Conservation (phyloP, 345 rosid species). For the Sisymbrium irio region DNA sequence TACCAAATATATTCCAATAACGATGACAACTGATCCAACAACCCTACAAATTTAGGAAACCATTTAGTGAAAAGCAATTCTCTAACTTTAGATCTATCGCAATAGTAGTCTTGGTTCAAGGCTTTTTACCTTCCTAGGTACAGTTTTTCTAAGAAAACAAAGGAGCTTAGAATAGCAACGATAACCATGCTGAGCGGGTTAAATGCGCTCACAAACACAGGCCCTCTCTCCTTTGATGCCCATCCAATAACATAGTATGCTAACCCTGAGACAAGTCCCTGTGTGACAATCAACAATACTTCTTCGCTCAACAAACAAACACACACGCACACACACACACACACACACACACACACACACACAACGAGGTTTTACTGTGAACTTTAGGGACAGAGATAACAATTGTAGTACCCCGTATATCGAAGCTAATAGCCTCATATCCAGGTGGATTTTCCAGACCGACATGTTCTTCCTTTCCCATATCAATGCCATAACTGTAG, state of each 20-base stretch:
- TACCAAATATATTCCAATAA: conserved; percentile 40
- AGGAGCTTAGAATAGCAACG: conserved; percentile 52
- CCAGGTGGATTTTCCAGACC: conserved; percentile 49
- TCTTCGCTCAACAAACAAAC: conserved; percentile 2
- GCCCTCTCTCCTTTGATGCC: conserved; percentile 52
- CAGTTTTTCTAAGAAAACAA: conserved; percentile 46
- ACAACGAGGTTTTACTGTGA: background rate
- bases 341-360: background rate
- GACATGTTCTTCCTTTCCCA: conserved; percentile 49
- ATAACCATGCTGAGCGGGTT: conserved; percentile 63
- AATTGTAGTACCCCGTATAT: conserved; percentile 45
- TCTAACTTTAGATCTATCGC: background rate
- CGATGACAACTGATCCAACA: conserved; percentile 39
- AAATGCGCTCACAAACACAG: conserved; percentile 70
- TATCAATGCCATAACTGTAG: conserved; percentile 43
- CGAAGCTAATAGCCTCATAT: conserved; percentile 39
- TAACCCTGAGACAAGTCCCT: conserved; percentile 65
- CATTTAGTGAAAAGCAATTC: background rate
- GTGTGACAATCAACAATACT: conserved; percentile 27
- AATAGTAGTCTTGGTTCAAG: background rate
- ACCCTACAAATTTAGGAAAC: conserved; percentile 29
- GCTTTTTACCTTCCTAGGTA: conserved; percentile 53
- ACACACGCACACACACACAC: background rate
- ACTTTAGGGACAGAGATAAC: background rate
- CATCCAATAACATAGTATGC: conserved; percentile 51